Evolutionary conservation across 331 rosid genomes (phyloP).

Genomic region (Malus hybrid): DNA sequence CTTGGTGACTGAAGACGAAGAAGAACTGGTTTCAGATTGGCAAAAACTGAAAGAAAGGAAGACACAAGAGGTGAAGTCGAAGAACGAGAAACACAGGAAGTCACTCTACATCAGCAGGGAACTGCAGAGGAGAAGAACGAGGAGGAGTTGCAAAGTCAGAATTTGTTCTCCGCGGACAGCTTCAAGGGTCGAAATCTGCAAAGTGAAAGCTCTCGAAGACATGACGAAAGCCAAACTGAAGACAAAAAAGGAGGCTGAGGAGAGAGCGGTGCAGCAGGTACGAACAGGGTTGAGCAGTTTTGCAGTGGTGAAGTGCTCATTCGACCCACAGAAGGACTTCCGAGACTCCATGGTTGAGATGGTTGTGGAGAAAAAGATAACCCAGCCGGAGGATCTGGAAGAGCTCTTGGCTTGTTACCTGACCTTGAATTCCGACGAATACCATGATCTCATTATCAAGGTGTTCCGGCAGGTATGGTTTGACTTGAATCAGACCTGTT

Average conservation of each 20-base stretch:
- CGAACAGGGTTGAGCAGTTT: constrained; percentile 44
- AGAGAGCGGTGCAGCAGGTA: constrained; percentile 32
- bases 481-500: constrained; percentile 38
- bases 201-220: constrained; percentile 63
- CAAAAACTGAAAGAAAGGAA: constrained; percentile 34
- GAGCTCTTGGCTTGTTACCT: constrained; percentile 81
- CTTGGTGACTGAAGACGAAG: constrained; percentile 10
- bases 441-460: constrained; percentile 76
- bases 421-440: constrained; percentile 75
- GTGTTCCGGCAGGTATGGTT: constrained; percentile 88
- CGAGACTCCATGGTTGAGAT: constrained; percentile 95
- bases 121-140: constrained; percentile 43
- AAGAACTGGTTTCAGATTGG: constrained; percentile 19
- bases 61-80: constrained; percentile 41
- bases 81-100: constrained; percentile 41
- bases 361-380: constrained; percentile 60
- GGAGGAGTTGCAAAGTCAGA: constrained; percentile 41
- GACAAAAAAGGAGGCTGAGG: constrained; percentile 37
- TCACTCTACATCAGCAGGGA: constrained; percentile 52
- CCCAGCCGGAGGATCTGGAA: constrained; percentile 63
- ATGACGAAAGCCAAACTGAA: constrained; percentile 53
- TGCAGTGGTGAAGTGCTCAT: constrained; percentile 75
- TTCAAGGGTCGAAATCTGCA: constrained; percentile 60
- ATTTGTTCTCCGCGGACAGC: constrained; percentile 59
- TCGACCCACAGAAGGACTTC: constrained; percentile 70